These are phyloP conservation scores for Candida labiduridarum DNA, from an alignment of 1,139 yeast genomes.

Conservation along the genomic window DNA sequence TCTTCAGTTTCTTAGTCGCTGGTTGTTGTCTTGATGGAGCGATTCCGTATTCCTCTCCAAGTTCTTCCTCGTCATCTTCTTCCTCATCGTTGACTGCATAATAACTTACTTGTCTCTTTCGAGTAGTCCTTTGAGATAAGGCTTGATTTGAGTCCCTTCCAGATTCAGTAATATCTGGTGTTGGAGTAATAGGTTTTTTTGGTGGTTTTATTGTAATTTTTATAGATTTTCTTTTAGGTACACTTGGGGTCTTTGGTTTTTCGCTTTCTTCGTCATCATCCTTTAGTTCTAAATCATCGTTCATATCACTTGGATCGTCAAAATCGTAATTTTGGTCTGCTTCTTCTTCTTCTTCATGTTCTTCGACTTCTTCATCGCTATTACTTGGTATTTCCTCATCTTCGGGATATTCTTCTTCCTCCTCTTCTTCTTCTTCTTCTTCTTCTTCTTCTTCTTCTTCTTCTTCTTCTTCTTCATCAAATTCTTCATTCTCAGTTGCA, in stretches of 20 bases:
- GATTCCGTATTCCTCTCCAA: conserved; percentile 13
- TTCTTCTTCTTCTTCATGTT: conserved; percentile 11
- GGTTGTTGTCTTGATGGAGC: background rate
- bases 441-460: conserved; percentile 22
- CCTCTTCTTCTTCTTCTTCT: conserved; percentile 23
- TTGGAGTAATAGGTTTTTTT: conserved; percentile 8
- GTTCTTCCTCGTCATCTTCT: conserved; percentile 24
- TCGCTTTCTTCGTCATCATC: conserved; percentile 23
- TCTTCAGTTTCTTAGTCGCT: conserved; percentile 4
- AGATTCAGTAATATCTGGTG: conserved; percentile 2
- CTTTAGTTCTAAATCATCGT: conserved; percentile 39
- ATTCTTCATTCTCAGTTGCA: conserved; percentile 16
- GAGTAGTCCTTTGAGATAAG: conserved; percentile 22
- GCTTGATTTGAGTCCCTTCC: conserved; percentile 7
- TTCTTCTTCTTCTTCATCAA: conserved; percentile 19
- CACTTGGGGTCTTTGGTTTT: conserved; percentile 6
- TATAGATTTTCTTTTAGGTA: conserved; percentile 10
- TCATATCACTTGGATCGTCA: conserved; percentile 46
- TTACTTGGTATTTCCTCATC: conserved; percentile 24
- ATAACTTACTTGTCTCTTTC: conserved; percentile 35
- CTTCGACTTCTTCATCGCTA: conserved; percentile 31
- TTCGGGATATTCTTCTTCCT: conserved; percentile 19
- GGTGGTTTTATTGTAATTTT: conserved; percentile 18
- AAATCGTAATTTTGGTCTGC: conserved; percentile 30
- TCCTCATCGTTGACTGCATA: conserved; percentile 36